Evolutionary conservation across 352 stramenopile genomes (phyloP).

Genomic region (Phytophthora brassicae): DNA sequence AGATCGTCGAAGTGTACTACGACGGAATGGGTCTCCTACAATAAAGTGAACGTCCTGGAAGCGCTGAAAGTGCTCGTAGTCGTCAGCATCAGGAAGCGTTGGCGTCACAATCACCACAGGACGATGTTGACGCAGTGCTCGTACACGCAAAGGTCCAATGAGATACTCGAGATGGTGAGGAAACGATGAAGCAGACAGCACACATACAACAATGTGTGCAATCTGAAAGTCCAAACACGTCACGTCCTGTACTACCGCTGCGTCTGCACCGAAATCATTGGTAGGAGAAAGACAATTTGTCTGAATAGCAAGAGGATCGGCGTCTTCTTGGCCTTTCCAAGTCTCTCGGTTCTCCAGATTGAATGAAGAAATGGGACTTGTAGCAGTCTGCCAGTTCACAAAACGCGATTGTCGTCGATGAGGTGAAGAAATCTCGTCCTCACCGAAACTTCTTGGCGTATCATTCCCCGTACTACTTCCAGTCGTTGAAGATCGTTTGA

Average conservation of each 20-base stretch:
- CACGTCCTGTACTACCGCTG: slow-evolving; percentile 55
- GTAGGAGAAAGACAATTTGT: slow-evolving; percentile 12
- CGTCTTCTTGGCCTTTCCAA: slow-evolving; percentile 24
- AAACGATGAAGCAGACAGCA: slow-evolving; percentile 59
- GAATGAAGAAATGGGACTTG: slow-evolving; percentile 12
- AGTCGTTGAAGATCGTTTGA: slow-evolving; percentile 14
- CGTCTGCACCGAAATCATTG: slow-evolving; percentile 18
- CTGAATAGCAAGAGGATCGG: slow-evolving; percentile 14
- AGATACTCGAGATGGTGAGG: slow-evolving; percentile 82
- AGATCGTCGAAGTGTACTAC: slow-evolving; percentile 49
- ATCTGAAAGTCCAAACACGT: slow-evolving; percentile 40
- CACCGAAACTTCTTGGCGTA: slow-evolving; percentile 11
- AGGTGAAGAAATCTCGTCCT: slow-evolving; percentile 11
- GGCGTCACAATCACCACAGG: slow-evolving; percentile 66
- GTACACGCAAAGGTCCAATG: slow-evolving; percentile 72
- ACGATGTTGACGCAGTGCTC: slow-evolving; percentile 63
- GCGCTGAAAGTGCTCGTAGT: slow-evolving; percentile 59
- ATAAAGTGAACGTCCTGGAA: slow-evolving; percentile 75
- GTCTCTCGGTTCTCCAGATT: slow-evolving; percentile 15
- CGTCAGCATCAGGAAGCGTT: slow-evolving; percentile 51
- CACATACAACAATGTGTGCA: slow-evolving; percentile 65
- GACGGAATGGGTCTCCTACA: slow-evolving; percentile 63
- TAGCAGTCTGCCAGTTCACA: slow-evolving; percentile 27
- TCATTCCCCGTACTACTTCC: slow-evolving; percentile 30
- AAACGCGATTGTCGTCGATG: slow-evolving; percentile 24